Base-by-base conservation (phyloP, 441 rosid genomes). In the Pelargonium australe region DNA sequence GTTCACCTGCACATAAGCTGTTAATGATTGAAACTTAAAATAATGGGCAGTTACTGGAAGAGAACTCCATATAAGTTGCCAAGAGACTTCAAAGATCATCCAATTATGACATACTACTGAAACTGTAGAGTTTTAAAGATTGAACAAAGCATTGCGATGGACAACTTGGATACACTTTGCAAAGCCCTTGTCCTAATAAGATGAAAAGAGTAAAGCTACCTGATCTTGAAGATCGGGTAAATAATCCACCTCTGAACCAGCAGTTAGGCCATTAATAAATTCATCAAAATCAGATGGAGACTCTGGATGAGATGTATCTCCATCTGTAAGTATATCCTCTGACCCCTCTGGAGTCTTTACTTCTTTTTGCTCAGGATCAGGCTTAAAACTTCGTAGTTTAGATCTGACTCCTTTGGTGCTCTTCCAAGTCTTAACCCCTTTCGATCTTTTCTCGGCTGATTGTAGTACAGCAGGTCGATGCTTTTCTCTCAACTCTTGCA, bases 201-300 rank as follows among this genome's bases (percentile, higher is more conserved):
- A 71, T 8, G 40, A 55, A 77, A 78, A 64, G 57, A 72, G 57
- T 20, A 65, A 67, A 73, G 23, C 60, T 70, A 89, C 95, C 91
- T 82, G 88, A 28, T 86, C 91, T 72, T 86, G 90, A 73, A 82
- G 91, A 84, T 85, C 88, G 71, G 87, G 85, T 68, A 80, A 14
- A 67, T 85, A 84, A 72, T 81, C 86, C 62, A 70, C 70, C 65
- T 81, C 82, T 0, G 82, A 70, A 70, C 70, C 78, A 34, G 71
- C 76, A 69, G 62, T 76, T 68, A 75, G 63, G 74, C 70, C 73
- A 45, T 67, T 49, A 1, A 72, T 76, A 44, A 78, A 64, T 58
- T 82, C 80, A 70, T 88, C 87, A 10, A 73, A 72, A 61, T 74
- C 68, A n/a, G 82, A 67, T 37, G 79, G 70, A 19, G 70, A 51